Percentiles rank a stretch among this genome's conserved stretches.
Evolutionary conservation across 179 eudicot genomes (phyloP).

Genomic region (Patellifolia procumbens): DNA sequence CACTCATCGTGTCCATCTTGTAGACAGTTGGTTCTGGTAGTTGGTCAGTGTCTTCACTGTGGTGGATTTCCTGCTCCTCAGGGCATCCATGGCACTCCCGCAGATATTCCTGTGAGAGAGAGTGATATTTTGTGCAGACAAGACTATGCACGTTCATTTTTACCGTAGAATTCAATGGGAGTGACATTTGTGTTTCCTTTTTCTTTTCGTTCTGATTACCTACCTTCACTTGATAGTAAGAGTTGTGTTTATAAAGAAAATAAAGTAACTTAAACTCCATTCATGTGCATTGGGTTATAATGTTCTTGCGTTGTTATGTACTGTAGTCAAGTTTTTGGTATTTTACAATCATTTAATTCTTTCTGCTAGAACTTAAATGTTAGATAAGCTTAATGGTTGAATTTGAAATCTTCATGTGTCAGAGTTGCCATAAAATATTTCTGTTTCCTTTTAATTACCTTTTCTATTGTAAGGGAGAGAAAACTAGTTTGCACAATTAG

Average conservation of each 20-base stretch:
- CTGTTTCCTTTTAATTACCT: no score
- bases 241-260: background rate
- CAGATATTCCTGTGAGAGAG: constrained; percentile 27
- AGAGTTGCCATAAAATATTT: no score
- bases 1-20: constrained; percentile 53
- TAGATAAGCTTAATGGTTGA: no score
- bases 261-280: background rate
- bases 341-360: no score
- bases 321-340: background rate
- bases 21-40: constrained; percentile 40
- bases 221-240: background rate
- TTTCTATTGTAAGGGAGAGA: no score
- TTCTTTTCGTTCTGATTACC: background rate
- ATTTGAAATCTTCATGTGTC: no score
- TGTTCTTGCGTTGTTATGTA: background rate
- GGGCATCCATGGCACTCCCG: constrained; percentile 20
- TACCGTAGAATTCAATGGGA: constrained; percentile 24
- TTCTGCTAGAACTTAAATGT: no score
- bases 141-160: constrained; percentile 32
- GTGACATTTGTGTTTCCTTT: background rate
- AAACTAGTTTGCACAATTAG: no score
- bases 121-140: constrained; percentile 25
- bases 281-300: background rate
- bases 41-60: constrained; percentile 39
- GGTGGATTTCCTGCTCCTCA: constrained; percentile 37